A percentile compares a stretch with the other conserved stretches of the same genome.
Evolutionary conservation across 148 eudicot genomes (phyloP).

Genomic region (Polygonum maritimum): DNA sequence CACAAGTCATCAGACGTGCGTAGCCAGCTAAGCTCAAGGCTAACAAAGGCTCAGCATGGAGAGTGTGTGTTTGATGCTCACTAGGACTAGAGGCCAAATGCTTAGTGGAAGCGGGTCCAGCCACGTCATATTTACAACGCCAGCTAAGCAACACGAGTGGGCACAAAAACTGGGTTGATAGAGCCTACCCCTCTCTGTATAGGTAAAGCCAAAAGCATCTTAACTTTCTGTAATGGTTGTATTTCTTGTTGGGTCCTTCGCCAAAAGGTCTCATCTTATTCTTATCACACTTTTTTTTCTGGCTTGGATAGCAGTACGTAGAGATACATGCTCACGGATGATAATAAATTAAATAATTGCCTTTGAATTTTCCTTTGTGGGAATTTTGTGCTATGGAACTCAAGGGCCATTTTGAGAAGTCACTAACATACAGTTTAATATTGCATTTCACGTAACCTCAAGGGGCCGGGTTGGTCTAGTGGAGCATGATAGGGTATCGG

Average conservation of each 20-base stretch:
- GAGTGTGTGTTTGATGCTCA: conserved; percentile 4
- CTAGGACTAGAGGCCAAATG: neutral
- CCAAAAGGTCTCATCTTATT: neutral
- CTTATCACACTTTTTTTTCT: neutral
- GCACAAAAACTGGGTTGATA: neutral
- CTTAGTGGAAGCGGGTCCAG: neutral
- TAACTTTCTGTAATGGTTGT: neutral
- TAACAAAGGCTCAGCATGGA: neutral
- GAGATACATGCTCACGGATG: neutral
- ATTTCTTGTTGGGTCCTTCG: neutral
- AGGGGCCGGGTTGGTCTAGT: too few species aligned
- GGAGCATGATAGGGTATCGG: too few species aligned
- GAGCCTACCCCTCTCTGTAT: too few species aligned
- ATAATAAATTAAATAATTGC: neutral
- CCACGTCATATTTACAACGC: neutral
- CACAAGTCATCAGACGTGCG: neutral
- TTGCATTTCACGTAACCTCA: too few species aligned
- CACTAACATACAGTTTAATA: neutral
- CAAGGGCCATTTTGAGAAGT: neutral
- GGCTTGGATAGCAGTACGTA: neutral
- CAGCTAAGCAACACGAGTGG: neutral
- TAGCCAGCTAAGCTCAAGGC: neutral
- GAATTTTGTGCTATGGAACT: neutral
- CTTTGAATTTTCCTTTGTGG: neutral
- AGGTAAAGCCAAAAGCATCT: neutral